These are phyloP conservation scores for Rusavskia elegans DNA, from an alignment of 495 filamentous ascomycete genomes.

Conservation along the genomic window DNA sequence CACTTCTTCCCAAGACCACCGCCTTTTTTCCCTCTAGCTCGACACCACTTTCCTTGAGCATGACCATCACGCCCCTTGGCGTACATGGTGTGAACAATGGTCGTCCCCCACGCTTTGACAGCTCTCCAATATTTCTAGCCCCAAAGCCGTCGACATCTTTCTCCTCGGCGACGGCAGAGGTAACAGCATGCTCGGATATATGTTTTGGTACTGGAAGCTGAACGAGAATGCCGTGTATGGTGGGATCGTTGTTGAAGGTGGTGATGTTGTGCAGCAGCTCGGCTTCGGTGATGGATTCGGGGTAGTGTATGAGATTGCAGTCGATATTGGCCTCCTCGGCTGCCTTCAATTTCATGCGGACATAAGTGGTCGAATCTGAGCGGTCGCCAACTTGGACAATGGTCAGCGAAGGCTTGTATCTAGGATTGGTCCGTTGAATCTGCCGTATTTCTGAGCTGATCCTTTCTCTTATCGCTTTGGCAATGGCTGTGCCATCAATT, in stretches of 20 bases:
- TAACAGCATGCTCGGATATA: slow-evolving; percentile 77
- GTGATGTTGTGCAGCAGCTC: slow-evolving; percentile 73
- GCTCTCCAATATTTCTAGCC: slow-evolving; percentile 79
- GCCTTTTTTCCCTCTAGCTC: slow-evolving; percentile 79
- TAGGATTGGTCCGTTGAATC: slow-evolving; percentile 63
- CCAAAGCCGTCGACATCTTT: slow-evolving; percentile 99
- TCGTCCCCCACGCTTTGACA: slow-evolving; percentile 81
- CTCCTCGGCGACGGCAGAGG: slow-evolving; percentile 74
- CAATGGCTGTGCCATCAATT: slow-evolving; percentile 92
- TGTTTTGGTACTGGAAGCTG: slow-evolving; percentile 81
- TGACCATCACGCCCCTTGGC: slow-evolving; percentile 89
- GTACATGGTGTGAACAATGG: slow-evolving; percentile 89
- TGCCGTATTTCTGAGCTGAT: slow-evolving; percentile 65
- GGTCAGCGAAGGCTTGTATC: slow-evolving; percentile 74
- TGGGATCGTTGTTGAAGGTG: slow-evolving; percentile 70
- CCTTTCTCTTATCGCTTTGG: slow-evolving; percentile 68
- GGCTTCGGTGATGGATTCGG: slow-evolving; percentile 63
- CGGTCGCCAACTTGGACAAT: slow-evolving; percentile 92
- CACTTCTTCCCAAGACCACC: slow-evolving; percentile 85
- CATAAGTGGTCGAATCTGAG: slow-evolving; percentile 94
- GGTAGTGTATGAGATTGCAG: slow-evolving; percentile 70
- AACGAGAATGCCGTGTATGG: slow-evolving; percentile 83
- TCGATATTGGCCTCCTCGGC: slow-evolving; percentile 86
- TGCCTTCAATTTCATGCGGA: slow-evolving; percentile 98
- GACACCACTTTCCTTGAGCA: slow-evolving; percentile 70